Percentiles rank a stretch among this genome's conserved stretches.
Conservation (phyloP, 108 stramenopile species). For the Asterionellopsis glacialis region DNA sequence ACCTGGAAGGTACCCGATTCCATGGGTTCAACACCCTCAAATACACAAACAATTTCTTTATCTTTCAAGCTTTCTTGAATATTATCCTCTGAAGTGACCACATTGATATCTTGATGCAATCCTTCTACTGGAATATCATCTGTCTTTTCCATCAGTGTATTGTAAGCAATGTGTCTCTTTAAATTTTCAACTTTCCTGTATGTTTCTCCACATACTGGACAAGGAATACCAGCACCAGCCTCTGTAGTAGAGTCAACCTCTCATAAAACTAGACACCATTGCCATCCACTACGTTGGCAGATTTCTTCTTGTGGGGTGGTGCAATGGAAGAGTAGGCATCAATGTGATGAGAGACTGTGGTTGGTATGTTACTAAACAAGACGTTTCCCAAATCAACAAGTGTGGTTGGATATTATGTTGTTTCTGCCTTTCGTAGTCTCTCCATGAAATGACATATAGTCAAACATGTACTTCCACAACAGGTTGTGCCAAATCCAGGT, state of each 20-base stretch:
- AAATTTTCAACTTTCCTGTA: constrained; percentile 56
- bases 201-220: constrained; percentile 62
- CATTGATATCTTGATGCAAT: constrained; percentile 34
- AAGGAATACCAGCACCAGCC: constrained; percentile 46
- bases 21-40: constrained; percentile 70
- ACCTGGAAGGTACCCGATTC: constrained; percentile 70
- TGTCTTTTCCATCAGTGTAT: constrained; percentile 39
- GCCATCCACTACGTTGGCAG: constrained; percentile 16
- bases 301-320: constrained; percentile 9
- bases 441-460: constrained; percentile 46
- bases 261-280: constrained; percentile 41
- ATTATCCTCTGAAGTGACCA: constrained; percentile 24
- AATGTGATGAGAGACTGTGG: constrained; percentile 47
- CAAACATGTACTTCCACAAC: constrained; percentile 87
- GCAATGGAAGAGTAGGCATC: constrained; percentile 42
- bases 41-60: constrained; percentile 59
- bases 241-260: constrained; percentile 38
- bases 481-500: constrained; percentile 58
- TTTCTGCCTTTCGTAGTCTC: constrained; percentile 17
- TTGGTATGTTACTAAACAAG: constrained; percentile 49
- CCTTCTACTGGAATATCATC: constrained; percentile 36
- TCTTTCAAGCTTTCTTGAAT: constrained; percentile 29
- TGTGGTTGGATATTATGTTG: constrained; percentile 22
- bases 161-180: constrained; percentile 49
- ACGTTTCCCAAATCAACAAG: constrained; percentile 49